Base-by-base conservation (phyloP, 768 basidiomycete species). In the Phaeolepiota aurea region DNA sequence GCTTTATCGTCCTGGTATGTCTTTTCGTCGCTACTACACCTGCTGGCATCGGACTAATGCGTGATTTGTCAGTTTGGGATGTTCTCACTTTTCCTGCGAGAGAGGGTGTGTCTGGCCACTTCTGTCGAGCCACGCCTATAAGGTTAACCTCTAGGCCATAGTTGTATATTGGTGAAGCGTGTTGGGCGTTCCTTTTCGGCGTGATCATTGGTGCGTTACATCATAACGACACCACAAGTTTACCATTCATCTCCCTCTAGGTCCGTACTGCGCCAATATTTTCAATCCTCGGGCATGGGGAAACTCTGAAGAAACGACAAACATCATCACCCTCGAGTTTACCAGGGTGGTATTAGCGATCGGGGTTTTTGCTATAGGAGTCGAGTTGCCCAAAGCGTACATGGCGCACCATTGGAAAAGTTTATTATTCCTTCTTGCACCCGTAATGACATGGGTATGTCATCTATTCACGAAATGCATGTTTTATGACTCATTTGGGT, bases 51-150 rank as follows among this genome's bases (percentile, higher is more conserved):
- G n/a, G n/a, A n/a, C n/a, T n/a, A n/a, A n/a, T n/a, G n/a, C n/a
- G n/a, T n/a, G n/a, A n/a, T n/a, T n/a, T n/a, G n/a, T 20, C n/a
- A 91, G 87, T 96, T 94, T 61, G 89, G 89, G 59, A 91, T 94
- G 88, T 88, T 93, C 64, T 91, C 89, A 2, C 71, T 93, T 4
- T 77, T 97, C 49, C 74, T 97, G 51, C 83, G 92, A 54, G 90
- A 93, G 66, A 79, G 75, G 66, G 85, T 83, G 40, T 32, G 65
- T 57, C n/a, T 18, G 25, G 7, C 33, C 20, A 37, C 7, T 16
- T 37, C 10, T 23, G 20, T 22, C n/a, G 9, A 16, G n/a, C 22
- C 2, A 37, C 32, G 20, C n/a, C 34, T 15, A 44, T 42, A 41
- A 22, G 20, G 47, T 32, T 43, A 41, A 40, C 28, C 13, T 41